Base-by-base conservation (phyloP, 2,329 filamentous ascomycete genomes). In the Sporothrix schenckii region DNA sequence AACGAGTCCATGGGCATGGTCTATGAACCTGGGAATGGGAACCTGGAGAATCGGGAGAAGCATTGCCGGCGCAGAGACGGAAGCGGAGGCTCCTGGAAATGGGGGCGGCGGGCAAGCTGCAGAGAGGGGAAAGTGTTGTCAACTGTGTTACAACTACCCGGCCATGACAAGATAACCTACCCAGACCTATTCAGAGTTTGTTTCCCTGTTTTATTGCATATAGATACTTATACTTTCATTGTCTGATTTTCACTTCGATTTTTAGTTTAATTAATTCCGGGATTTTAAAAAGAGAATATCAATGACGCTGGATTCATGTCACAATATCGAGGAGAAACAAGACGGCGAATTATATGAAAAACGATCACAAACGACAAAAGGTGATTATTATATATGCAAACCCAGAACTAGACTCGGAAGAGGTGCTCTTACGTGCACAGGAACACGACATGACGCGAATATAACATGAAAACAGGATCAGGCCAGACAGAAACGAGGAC, bases 31-130 rank as follows among this genome's bases (percentile, higher is more conserved):
- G 13, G 21, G 14, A 54, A 54, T 34, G 34, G 34, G 5, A 11
- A 54, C 10, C 24, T 52, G 21, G n/a, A 34, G 16, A 13, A 9
- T 4, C 21, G 11, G 65, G 56, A 21, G 56, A 41, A 60, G 16
- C 30, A 60, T 60, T 60, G 30, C 56, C 56, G 56, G 56, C 30
- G 56, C 9, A 60, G 30, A 30, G 41, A 21, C 41, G 56, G 63
- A 30, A 39, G 66, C 53, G 52, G 52, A 47, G 44, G 63, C 11
- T 47, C 39, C 61, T 24, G 27, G 61, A 66, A 52, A 66, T 39
- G 61, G 61, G 24, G 16, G 21, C 39, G 39, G 34, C 34, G 30
- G 54, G 54, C 39, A 13, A 13, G 9, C n/a, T 61, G 11, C 39
- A 41, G 60, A 63, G 60, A 63, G 39, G 60, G 60, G 21, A 49